These are phyloP conservation scores for Candolleomyces eurysporus DNA, from an alignment of 768 basidiomycete species.

Conservation along the genomic window DNA sequence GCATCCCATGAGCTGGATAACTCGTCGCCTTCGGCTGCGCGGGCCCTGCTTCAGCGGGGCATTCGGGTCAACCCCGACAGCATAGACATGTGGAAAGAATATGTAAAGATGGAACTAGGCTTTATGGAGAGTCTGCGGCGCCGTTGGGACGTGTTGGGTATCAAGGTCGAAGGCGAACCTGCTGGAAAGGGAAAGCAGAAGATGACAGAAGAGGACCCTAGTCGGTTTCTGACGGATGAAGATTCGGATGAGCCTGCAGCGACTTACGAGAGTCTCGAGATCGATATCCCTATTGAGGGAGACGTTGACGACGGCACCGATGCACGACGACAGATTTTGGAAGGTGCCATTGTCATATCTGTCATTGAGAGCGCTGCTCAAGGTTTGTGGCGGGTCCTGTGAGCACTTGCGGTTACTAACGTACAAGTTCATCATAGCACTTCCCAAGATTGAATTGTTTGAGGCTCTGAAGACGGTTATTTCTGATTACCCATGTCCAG, in stretches of 20 bases:
- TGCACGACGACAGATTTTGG: slow-evolving; percentile 66
- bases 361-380: slow-evolving; percentile 74
- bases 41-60: slow-evolving; percentile 82
- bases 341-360: slow-evolving; percentile 75
- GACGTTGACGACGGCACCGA: slow-evolving; percentile 49
- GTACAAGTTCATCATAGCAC: slow-evolving; percentile 29
- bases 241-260: slow-evolving; percentile 19
- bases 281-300: slow-evolving; percentile 36
- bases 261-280: slow-evolving; percentile 25
- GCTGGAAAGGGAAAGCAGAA: slow-evolving; percentile 26
- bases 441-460: slow-evolving; percentile 43
- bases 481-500: slow-evolving; percentile 34
- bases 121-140: slow-evolving; percentile 79
- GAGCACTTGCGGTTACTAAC: slow-evolving; percentile 9
- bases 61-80: slow-evolving; percentile 74
- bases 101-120: slow-evolving; percentile 85
- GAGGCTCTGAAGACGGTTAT: slow-evolving; percentile 36
- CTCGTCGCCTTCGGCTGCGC: slow-evolving; percentile 73
- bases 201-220: slow-evolving; percentile 21
- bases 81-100: slow-evolving; percentile 82
- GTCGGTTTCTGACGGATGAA: slow-evolving; percentile 13
- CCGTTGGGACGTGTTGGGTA: slow-evolving; percentile 80
- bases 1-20: slow-evolving; percentile 81
- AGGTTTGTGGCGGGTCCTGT: slow-evolving; percentile 42
- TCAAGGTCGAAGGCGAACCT: slow-evolving; percentile 27